These are phyloP conservation scores for Citeromyces matritensis DNA, from an alignment of 805 yeast species.

Conservation along the genomic window DNA sequence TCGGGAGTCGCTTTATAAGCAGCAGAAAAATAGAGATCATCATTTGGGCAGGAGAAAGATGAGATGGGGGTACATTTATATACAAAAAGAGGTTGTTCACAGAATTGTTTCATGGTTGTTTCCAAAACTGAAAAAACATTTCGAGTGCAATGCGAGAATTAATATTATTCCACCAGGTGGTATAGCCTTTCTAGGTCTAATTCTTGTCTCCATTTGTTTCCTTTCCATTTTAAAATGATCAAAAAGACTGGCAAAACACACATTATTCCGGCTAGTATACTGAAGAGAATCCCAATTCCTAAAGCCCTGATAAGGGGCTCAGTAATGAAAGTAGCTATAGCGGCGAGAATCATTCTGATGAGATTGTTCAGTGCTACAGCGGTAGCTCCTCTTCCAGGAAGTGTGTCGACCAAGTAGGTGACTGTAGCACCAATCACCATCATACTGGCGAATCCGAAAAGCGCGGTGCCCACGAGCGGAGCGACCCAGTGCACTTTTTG, in stretches of 20 bases:
- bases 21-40: not conserved
- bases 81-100: too few species aligned
- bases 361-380: slow-evolving; percentile 78
- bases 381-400: slow-evolving; percentile 82
- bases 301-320: slow-evolving; percentile 57
- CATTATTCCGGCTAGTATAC: slow-evolving; percentile 49
- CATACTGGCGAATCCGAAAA: slow-evolving; percentile 77
- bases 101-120: too few species aligned
- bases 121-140: too few species aligned
- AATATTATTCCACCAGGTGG: slow-evolving; percentile 28
- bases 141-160: too few species aligned
- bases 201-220: slow-evolving; percentile 48
- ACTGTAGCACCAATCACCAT: slow-evolving; percentile 68
- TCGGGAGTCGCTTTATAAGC: slow-evolving; percentile 19
- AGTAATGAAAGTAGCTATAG: slow-evolving; percentile 59
- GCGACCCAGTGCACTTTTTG: slow-evolving; percentile 57
- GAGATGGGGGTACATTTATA: too few species aligned
- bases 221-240: slow-evolving; percentile 32
- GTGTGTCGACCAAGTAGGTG: slow-evolving; percentile 68
- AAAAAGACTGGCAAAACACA: slow-evolving; percentile 25
- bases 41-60: too few species aligned
- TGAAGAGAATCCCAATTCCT: slow-evolving; percentile 56
- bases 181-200: slow-evolving; percentile 44
- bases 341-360: slow-evolving; percentile 59
- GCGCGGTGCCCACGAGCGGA: slow-evolving; percentile 69